Base-by-base conservation (phyloP, 176 grass and related monocot genomes). In the Triticum turgidum region DNA sequence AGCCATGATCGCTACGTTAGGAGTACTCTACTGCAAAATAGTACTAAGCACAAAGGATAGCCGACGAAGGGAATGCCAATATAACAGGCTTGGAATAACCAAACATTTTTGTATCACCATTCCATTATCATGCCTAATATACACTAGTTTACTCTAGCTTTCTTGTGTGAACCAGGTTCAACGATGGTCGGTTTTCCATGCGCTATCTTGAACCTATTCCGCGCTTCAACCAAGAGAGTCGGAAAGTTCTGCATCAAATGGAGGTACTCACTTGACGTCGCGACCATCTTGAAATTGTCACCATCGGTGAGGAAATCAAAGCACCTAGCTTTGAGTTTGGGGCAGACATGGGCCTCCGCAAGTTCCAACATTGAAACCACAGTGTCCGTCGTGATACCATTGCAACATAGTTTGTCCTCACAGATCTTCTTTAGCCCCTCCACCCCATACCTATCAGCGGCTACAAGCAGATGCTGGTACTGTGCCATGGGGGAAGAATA, bases 291-390 rank as follows among this genome's bases (percentile, higher is more conserved):
- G 39, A 87, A 87, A 18, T 81, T 64, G 0, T 80, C 20, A 9
- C 27, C 29, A 4, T 27, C 9, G 0, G 77, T 13, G 0, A 87
- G 79, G 70, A 87, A 87, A 68, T 82, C 79, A 66, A 87, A 63
- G 86, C 78, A 87, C 78, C 27, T 74, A 3, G 9, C 22, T 10
- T 87, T 87, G 67, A 87, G 85, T 45, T 25, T 52, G 3, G 4
- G 21, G 39, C 61, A 87, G 1, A 33, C 15, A 5, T 29, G 70
- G 22, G 30, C 33, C 38, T 76, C 61, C 0, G 44, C 47, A 3
- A 82, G 65, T 61, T 58, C 32, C 22, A 76, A 22, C 61, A 13
- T 49, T 0, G 78, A 52, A 20, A 64, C 0, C 29, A 87, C 69
- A 62, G 27, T 65, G 18, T 47, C 56, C 1, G 3, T 13, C 8